Base-by-base conservation (phyloP, 163 green algal genomes). In the Scenedesmus sp. region DNA sequence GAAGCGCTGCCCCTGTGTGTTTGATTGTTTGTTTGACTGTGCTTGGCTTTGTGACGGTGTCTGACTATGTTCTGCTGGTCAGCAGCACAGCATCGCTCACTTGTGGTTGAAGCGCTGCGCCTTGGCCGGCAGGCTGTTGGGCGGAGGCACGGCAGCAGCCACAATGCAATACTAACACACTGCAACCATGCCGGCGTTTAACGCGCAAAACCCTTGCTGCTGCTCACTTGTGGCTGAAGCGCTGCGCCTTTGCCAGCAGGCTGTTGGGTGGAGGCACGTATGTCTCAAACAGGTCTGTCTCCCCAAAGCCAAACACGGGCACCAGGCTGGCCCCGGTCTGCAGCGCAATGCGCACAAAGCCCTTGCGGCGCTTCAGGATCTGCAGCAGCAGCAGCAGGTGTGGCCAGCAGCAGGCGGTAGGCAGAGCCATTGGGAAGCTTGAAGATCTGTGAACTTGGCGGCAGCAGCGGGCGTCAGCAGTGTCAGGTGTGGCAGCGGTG, bases 261-360 rank as follows among this genome's bases (percentile, higher is more conserved):
- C 87, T 92, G 83, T 56, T 13, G 20, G 88, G 84, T 1, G 81
- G 13, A 12, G 88, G 84, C 52, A 94, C 79, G 60, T 81, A 93
- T 6, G 84, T 88, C 15, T 93, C 84, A 84, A 95, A 95, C 15
- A 93, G 85, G 62, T 97, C 95, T 4, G 88, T 94, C 86, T 97
- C 95, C 12, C 95, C 95, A 92, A 95, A 96, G 62, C 60, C 67
- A 2, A 96, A 67, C 18, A 96, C 90, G 5, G 95, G 95, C 23
- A 97, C 95, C 57, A 97, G 89, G 2, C 81, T 92, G 46, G 95
- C 93, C 10, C 95, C 95, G 0, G 95, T 94, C 83, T 94, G 54
- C 76, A 97, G 56, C 18, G 95, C 95, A 46, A 97, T 73, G 46
- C 88, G 85, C 34, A 94, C 90, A 93, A 97, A 97, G 55, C 95